Evolutionary conservation across 176 grass and related monocot species (phyloP).

Genomic region (maize (Zea mays)): Zm-B73-REFERENCE-NAM-5.0 NC_050104.1:14302501-14303000

Average conservation of each 20-base stretch:
- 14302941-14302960: neutral
- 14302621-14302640: neutral
- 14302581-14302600: neutral
- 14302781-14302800: constrained; percentile 42
- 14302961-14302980: neutral
- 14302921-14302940: neutral
- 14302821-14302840: constrained; percentile 57
- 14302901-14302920: neutral
- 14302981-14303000: neutral
- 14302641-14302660: neutral
- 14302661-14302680: constrained; percentile 3
- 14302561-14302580: constrained; percentile 13
- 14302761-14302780: neutral
- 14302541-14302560: constrained; percentile 5
- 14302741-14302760: constrained; percentile 25
- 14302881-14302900: constrained; percentile 12
- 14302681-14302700: neutral
- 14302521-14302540: neutral
- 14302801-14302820: constrained; percentile 33
- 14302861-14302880: constrained; percentile 41
- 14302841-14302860: constrained; percentile 71
- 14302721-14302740: constrained; percentile 2
- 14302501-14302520: neutral
- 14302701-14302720: neutral
- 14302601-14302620: neutral